A percentile compares a stretch with the other conserved stretches of the same genome.
Conservation (phyloP, 78 protist genomes). For the Neovahlkampfia damariscottae region DNA sequence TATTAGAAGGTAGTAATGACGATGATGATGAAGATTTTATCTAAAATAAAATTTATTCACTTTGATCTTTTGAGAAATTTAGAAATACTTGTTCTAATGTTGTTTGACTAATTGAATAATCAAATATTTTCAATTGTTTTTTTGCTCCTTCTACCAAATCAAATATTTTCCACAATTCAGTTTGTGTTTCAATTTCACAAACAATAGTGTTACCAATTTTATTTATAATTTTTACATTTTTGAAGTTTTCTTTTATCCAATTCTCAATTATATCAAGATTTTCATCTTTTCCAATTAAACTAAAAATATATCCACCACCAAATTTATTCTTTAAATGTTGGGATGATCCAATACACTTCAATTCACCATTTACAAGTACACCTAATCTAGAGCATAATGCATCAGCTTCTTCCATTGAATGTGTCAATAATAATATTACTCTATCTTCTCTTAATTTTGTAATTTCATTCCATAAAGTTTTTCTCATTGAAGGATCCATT, state of each 20-base stretch:
- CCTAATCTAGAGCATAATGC: slow-evolving; percentile 44
- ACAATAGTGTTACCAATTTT: background rate
- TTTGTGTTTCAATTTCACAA: background rate
- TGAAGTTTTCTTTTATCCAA: background rate
- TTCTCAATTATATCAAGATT: background rate
- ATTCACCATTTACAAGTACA: slow-evolving; percentile 41
- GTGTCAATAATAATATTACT: slow-evolving; percentile 56
- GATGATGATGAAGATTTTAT: no score
- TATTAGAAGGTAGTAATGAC: no score
- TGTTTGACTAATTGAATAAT: slow-evolving; percentile 25
- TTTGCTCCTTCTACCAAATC: background rate
- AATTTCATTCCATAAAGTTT: slow-evolving; percentile 36
- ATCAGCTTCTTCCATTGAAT: slow-evolving; percentile 79
- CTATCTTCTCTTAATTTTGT: background rate
- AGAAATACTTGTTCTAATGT: slow-evolving; percentile 47
- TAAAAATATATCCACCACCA: slow-evolving; percentile 74
- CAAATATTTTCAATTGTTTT: background rate
- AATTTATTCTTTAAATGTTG: slow-evolving; percentile 48
- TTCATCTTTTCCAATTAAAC: background rate
- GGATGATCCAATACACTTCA: slow-evolving; percentile 41
- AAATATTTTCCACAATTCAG: background rate
- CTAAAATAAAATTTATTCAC: no score
- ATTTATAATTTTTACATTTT: background rate
- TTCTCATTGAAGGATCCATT: slow-evolving; percentile 32
- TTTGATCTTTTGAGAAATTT: background rate